Evolutionary conservation across 192 early-diverging fungal species (phyloP).

Genomic region (Coemansia sp.): DNA sequence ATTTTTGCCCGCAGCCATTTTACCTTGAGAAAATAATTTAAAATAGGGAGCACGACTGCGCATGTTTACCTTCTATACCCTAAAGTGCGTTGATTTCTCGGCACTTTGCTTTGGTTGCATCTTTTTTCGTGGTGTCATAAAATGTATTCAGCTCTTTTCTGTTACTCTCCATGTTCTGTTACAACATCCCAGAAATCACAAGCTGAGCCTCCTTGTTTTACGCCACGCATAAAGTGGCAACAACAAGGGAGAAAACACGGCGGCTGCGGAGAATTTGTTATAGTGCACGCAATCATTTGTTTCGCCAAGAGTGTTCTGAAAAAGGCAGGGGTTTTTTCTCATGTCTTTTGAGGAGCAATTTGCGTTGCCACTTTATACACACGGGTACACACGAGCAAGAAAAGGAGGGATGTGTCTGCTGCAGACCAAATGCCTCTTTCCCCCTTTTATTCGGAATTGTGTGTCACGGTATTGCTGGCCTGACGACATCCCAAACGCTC

Average conservation of each 20-base stretch:
- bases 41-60: not conserved
- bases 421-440: too few relatives aligned
- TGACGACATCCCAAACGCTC: too few relatives aligned
- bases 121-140: not conserved
- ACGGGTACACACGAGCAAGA: too few relatives aligned
- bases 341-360: too few relatives aligned
- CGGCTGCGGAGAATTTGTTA: not conserved
- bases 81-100: constrained; percentile 6
- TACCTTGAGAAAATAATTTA: not conserved
- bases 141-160: not conserved
- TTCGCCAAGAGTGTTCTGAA: not conserved
- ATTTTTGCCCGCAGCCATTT: constrained; percentile 1
- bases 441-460: not conserved
- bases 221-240: not conserved
- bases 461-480: not conserved
- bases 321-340: too few relatives aligned
- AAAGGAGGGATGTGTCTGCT: too few relatives aligned
- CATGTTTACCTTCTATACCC: not conserved
- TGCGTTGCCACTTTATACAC: too few relatives aligned
- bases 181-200: constrained; percentile 6
- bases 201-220: not conserved
- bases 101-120: not conserved
- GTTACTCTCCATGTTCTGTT: not conserved
- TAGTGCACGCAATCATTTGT: not conserved
- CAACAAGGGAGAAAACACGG: not conserved